Conservation (phyloP, 2,329 filamentous ascomycete species). For the Stemphylium vesicarium region DNA sequence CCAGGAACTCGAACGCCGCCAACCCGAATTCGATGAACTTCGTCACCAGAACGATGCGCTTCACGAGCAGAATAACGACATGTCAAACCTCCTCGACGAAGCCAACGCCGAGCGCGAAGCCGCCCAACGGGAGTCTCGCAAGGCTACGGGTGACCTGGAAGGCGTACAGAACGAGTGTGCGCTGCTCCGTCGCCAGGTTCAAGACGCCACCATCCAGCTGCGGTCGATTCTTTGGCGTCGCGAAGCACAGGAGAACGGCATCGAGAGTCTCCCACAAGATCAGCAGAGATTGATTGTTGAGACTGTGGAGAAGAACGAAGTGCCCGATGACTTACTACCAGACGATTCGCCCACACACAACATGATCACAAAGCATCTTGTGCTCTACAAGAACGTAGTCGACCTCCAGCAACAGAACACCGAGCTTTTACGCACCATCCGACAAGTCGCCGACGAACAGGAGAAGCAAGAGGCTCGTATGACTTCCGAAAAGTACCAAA, state of each 20-base stretch:
- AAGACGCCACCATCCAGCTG: conserved; percentile 87
- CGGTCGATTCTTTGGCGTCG: conserved; percentile 90
- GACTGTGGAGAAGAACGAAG: conserved; percentile 72
- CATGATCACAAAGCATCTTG: conserved; percentile 88
- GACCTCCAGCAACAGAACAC: conserved; percentile 89
- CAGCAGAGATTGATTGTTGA: conserved; percentile 79
- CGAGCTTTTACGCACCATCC: conserved; percentile 80
- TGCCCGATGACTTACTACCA: conserved; percentile 67
- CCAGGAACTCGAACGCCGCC: conserved; percentile 80
- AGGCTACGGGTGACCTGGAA: conserved; percentile 75
- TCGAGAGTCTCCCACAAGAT: conserved; percentile 72
- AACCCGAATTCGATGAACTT: conserved; percentile 86
- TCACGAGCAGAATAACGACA: conserved; percentile 77
- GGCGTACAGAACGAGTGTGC: conserved; percentile 69
- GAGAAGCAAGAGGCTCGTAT: conserved; percentile 85
- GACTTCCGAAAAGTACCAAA: conserved; percentile 60
- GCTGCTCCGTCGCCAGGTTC: conserved; percentile 83
- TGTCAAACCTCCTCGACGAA: conserved; percentile 80
- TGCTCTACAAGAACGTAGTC: conserved; percentile 83
- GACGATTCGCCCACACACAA: conserved; percentile 84
- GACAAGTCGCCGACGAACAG: conserved; percentile 85
- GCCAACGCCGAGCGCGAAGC: conserved; percentile 80
- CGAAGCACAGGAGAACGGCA: conserved; percentile 79
- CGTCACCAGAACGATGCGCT: conserved; percentile 81
- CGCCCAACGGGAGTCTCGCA: conserved; percentile 78